Evolutionary conservation across 2,329 filamentous ascomycete genomes (phyloP), one percentile per base, ranked within the genome.

Genomic region (Aureobasidium subglaciale): DNA sequence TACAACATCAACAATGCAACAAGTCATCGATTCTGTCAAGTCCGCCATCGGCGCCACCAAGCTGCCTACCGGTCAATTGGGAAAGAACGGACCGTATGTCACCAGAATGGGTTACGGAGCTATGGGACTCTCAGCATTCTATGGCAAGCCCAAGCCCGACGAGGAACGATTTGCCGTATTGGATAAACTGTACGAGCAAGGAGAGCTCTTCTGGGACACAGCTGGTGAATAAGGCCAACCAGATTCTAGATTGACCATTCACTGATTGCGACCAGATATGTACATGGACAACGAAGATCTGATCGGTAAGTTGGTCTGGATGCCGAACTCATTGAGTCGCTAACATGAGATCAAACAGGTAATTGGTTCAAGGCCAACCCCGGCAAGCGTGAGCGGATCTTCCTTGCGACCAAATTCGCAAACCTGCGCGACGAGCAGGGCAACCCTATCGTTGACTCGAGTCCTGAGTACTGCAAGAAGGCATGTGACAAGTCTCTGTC

Each of bases 391-490:
- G 66, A 74, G 59, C 67, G 76, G 59, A 74, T 78, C 62, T 78
- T 78, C 64, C 67, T 78, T 15, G 76, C 78, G 1, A 75, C 78
- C 61, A 81, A 82, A 63, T 82, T 81, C 62, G 78, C 68, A 45
- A 72, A 74, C 56, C 66, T 32, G 25, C 49, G 58, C 59, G 74
- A 73, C 5, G 70, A 71, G 27, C 68, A 77, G 49, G 65, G 69
- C 8, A 62, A 63, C 4, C 63, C 66, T 13, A 60, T 50, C 8
- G 65, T 74, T n/a, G 67, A 75, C 57, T 70, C 65, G 29, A 63
- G 66, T 2, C 72, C 73, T 0, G 73, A 75, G 48, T 74, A 75
- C 58, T 63, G 59, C 37, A 70, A 69, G 24, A 49, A 68, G 49
- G 72, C 74, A 1, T 70, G 69, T 49, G 67, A 68, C 52, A 69